These are phyloP conservation scores for Termitomyces sp. DNA, from an alignment of 768 basidiomycete species.

Conservation along the genomic window DNA sequence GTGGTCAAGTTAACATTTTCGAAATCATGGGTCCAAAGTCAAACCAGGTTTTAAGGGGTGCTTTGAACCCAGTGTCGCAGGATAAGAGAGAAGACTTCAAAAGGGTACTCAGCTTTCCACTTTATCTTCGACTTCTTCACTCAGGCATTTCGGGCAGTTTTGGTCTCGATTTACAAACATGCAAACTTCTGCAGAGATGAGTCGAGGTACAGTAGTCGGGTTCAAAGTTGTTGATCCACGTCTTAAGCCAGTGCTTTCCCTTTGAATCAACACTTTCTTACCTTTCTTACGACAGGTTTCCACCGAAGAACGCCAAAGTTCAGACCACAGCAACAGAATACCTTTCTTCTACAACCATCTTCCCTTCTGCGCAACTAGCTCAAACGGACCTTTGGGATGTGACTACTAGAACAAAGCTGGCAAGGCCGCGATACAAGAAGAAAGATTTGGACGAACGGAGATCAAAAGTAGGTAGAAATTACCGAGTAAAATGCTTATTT, in stretches of 20 bases:
- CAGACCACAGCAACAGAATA: constrained; percentile 20
- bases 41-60: constrained; percentile 67
- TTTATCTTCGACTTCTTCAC: background rate
- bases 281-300: constrained; percentile 50
- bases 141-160: constrained; percentile 35
- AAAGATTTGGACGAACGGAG: constrained; percentile 83
- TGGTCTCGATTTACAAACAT: constrained; percentile 60
- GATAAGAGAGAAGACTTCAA: constrained; percentile 52
- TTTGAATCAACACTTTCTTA: background rate
- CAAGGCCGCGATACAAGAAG: constrained; percentile 68
- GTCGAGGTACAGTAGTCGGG: constrained; percentile 73
- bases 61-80: constrained; percentile 41
- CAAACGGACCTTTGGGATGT: constrained; percentile 74
- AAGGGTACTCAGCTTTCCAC: constrained; percentile 33
- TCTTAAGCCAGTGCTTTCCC: constrained; percentile 50
- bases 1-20: constrained; percentile 70
- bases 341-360: constrained; percentile 25
- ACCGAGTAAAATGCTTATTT: background rate
- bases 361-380: constrained; percentile 57
- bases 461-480: constrained; percentile 45
- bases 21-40: constrained; percentile 88
- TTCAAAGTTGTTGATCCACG: constrained; percentile 74
- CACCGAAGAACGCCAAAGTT: constrained; percentile 68
- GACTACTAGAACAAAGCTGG: constrained; percentile 39
- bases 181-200: constrained; percentile 60